Evolutionary conservation across 169 alveolate species (phyloP).

Genomic region (Cryptosporidium ryanae): DNA sequence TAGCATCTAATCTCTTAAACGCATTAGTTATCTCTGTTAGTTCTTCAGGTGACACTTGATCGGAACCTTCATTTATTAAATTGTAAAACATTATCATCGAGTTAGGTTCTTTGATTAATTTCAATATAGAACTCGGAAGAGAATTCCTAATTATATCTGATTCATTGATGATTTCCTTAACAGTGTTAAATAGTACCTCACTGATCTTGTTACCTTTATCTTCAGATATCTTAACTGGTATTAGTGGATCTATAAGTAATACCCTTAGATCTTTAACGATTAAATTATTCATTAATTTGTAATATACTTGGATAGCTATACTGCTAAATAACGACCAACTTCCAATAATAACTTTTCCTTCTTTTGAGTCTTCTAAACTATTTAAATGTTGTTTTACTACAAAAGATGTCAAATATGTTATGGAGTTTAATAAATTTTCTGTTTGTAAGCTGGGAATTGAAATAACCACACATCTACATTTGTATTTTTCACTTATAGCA

Average conservation of each 20-base stretch:
- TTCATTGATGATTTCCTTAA: slow-evolving; percentile 10
- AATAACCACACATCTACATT: slow-evolving; percentile 20
- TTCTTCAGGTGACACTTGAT: not conserved
- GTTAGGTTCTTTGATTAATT: slow-evolving; percentile 5
- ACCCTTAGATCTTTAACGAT: not conserved
- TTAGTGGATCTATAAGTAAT: slow-evolving; percentile 40
- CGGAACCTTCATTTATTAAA: not conserved
- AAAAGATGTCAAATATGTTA: not conserved
- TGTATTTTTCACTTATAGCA: not conserved
- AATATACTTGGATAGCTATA: slow-evolving; percentile 11
- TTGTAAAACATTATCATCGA: slow-evolving; percentile 12
- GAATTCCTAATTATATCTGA: slow-evolving; percentile 4
- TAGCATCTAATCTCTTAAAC: slow-evolving; percentile 20
- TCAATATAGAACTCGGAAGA: not conserved
- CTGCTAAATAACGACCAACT: slow-evolving; percentile 63
- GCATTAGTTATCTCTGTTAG: slow-evolving; percentile 14
- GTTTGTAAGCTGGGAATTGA: slow-evolving; percentile 19
- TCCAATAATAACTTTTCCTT: not conserved
- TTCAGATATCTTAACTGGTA: slow-evolving; percentile 2
- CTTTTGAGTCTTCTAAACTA: not conserved
- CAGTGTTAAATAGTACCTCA: slow-evolving; percentile 23
- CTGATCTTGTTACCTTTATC: slow-evolving; percentile 1
- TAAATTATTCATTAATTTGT: not conserved
- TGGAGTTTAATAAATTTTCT: not conserved
- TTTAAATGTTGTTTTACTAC: slow-evolving; percentile 1